Conservation (phyloP, 176 grass and related monocot genomes). For the Coix lacrymajobi region DNA sequence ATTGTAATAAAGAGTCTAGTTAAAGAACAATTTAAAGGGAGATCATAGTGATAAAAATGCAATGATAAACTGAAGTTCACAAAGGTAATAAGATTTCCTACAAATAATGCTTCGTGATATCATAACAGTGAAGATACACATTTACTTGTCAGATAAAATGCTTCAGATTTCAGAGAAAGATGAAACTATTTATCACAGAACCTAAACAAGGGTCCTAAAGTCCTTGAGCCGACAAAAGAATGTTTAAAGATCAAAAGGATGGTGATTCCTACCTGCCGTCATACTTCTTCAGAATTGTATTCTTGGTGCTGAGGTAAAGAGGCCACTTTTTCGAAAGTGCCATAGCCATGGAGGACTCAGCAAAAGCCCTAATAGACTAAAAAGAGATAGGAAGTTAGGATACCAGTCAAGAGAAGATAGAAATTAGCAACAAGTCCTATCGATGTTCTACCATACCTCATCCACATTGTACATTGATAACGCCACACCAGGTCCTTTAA, state of each 20-base stretch:
- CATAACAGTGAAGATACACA: not conserved
- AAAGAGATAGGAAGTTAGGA: slow-evolving; percentile 24
- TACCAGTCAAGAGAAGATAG: slow-evolving; percentile 26
- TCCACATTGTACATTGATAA: slow-evolving; percentile 95
- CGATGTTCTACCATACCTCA: slow-evolving; percentile 44
- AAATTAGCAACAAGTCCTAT: not conserved
- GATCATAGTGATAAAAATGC: not conserved
- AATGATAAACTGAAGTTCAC: not conserved
- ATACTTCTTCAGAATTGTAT: not conserved
- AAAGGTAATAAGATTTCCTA: not conserved
- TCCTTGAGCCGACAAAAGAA: slow-evolving; percentile 8
- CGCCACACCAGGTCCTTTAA: slow-evolving; percentile 85
- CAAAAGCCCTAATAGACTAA: slow-evolving; percentile 91
- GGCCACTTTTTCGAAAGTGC: slow-evolving; percentile 32
- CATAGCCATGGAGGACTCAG: slow-evolving; percentile 91
- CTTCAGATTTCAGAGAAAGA: slow-evolving; percentile 2
- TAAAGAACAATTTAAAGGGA: not conserved
- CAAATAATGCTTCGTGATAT: not conserved
- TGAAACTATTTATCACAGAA: slow-evolving; percentile 10
- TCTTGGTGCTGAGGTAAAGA: not conserved
- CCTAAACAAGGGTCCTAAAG: not conserved
- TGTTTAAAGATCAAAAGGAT: not conserved
- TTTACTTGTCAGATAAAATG: not conserved
- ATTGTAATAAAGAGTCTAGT: not conserved
- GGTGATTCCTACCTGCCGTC: slow-evolving; percentile 53